These are phyloP conservation scores for Xylariaceae sp. DNA, from an alignment of 2,329 filamentous ascomycete genomes.

Conservation along the genomic window DNA sequence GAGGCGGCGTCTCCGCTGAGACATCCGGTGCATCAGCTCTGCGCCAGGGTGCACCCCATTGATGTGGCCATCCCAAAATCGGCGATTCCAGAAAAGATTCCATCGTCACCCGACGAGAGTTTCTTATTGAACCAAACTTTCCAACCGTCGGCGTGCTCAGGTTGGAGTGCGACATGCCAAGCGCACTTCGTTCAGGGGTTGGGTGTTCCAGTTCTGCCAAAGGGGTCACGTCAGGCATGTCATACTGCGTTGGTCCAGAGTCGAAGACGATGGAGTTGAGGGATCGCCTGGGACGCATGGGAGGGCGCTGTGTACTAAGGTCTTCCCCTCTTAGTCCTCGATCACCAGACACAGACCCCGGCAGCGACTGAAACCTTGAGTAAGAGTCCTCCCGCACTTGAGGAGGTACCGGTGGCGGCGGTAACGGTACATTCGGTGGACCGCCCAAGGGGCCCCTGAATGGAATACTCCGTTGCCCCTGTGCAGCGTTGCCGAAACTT, in stretches of 20 bases:
- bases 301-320: background rate
- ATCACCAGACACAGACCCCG: background rate
- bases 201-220: background rate
- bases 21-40: background rate
- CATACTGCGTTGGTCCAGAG: background rate
- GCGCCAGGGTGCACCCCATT: background rate
- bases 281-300: slow-evolving; percentile 16
- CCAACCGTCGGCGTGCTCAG: slow-evolving; percentile 13
- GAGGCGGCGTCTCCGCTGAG: background rate
- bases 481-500: background rate
- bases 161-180: slow-evolving; percentile 9
- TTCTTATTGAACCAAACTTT: slow-evolving; percentile 11
- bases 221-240: background rate
- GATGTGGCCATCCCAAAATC: slow-evolving; percentile 8
- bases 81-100: slow-evolving; percentile 8
- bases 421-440: slow-evolving; percentile 20
- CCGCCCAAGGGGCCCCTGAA: slow-evolving; percentile 10
- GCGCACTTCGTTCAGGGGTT: background rate
- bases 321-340: background rate
- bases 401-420: slow-evolving; percentile 18
- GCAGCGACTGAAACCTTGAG: background rate
- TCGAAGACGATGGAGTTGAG: slow-evolving; percentile 15
- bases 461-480: background rate
- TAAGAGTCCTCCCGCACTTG: background rate
- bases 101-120: background rate